A percentile compares a stretch with the other conserved stretches of the same genome.
Conservation (phyloP, 2,329 filamentous ascomycete species). For the Fusarium decemcellulare region DNA sequence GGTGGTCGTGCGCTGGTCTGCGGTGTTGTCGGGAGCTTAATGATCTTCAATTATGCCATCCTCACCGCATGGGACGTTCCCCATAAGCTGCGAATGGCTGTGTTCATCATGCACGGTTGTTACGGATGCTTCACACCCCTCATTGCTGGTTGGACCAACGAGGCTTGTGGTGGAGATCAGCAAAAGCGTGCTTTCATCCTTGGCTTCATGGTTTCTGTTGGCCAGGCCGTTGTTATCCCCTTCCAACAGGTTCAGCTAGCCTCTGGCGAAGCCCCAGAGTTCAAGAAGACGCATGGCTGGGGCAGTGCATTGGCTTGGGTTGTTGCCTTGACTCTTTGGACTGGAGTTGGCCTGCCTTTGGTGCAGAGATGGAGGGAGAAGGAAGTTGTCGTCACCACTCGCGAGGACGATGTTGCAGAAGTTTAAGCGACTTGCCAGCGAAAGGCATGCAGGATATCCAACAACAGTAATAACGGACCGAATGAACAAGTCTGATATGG, state of each 20-base stretch:
- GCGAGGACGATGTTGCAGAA: slow-evolving; percentile 12
- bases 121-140: slow-evolving; percentile 60
- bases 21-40: slow-evolving; percentile 50
- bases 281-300: slow-evolving; percentile 55
- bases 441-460: too few relatives aligned
- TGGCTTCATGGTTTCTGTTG: slow-evolving; percentile 56
- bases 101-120: slow-evolving; percentile 56
- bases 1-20: slow-evolving; percentile 54
- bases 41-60: slow-evolving; percentile 54
- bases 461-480: too few relatives aligned
- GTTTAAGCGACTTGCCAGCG: not conserved
- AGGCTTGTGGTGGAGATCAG: slow-evolving; percentile 57
- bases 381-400: slow-evolving; percentile 12
- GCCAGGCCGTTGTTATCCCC: slow-evolving; percentile 54
- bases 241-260: slow-evolving; percentile 57
- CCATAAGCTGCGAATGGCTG: slow-evolving; percentile 54
- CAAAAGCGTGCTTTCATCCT: slow-evolving; percentile 59
- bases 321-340: slow-evolving; percentile 53
- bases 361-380: slow-evolving; percentile 38
- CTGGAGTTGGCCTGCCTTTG: slow-evolving; percentile 48
- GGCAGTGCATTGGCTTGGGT: slow-evolving; percentile 51
- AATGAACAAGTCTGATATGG: too few relatives aligned
- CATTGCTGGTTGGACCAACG: slow-evolving; percentile 58
- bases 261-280: slow-evolving; percentile 53
- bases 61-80: slow-evolving; percentile 56